Percentiles rank a stretch among this genome's conserved stretches.
phyloP scores from a whole-genome alignment of 805 yeast species.

The Saturnispora halmiae region DNA sequence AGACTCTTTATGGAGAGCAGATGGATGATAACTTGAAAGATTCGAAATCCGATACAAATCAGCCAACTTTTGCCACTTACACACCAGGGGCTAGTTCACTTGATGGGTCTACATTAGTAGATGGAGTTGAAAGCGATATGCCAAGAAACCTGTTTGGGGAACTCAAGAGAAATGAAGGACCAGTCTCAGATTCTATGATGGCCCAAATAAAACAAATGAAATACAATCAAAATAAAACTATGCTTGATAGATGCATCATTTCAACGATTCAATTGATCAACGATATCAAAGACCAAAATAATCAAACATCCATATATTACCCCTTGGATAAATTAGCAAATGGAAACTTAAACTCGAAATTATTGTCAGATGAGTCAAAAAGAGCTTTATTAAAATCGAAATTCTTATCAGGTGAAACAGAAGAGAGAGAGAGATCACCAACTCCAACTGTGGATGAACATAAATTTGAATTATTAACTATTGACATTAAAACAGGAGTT shows the following conservation, averaged over 20 bases:
- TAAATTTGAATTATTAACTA: conserved; percentile 53
- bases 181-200: conserved; percentile 1
- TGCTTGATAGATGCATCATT: conserved; percentile 53
- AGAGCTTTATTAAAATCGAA: conserved; percentile 43
- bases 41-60: background rate
- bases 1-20: conserved; percentile 8
- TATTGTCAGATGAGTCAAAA: conserved; percentile 44
- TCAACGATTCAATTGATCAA: conserved; percentile 42
- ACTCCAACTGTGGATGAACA: background rate
- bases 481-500: conserved; percentile 52
- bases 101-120: conserved; percentile 25
- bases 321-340: conserved; percentile 33
- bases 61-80: conserved; percentile 19
- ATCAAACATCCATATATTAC: conserved; percentile 50
- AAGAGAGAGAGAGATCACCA: background rate
- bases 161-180: background rate
- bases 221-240: conserved; percentile 63
- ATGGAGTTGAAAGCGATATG: conserved; percentile 16
- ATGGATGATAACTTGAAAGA: background rate
- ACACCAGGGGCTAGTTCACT: conserved; percentile 17
- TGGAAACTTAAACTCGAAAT: conserved; percentile 21
- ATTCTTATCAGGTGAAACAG: conserved; percentile 8
- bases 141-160: background rate
- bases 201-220: conserved; percentile 42
- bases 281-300: conserved; percentile 49